Conservation (phyloP, 2,329 filamentous ascomycete species). For the Fusarium metavorans region DNA sequence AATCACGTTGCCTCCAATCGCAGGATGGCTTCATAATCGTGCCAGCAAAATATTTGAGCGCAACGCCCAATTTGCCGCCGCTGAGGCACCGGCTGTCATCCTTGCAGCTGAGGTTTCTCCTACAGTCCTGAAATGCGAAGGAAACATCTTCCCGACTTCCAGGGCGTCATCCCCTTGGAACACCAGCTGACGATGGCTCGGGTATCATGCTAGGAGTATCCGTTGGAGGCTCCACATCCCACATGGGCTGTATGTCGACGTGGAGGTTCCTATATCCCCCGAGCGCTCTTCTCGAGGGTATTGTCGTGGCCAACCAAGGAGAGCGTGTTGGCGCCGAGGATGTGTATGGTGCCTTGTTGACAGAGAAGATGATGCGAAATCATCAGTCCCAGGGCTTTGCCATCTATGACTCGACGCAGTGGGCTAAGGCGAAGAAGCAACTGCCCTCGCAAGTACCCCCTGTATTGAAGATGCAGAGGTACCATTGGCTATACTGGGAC, state of each 20-base stretch:
- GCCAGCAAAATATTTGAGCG: neutral
- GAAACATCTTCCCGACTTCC: neutral
- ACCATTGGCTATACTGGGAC: neutral
- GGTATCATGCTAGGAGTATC: neutral
- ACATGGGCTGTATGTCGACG: neutral
- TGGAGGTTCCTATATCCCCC: neutral
- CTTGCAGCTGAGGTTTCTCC: neutral
- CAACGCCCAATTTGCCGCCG: neutral
- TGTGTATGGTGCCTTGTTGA: neutral
- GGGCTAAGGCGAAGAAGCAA: neutral
- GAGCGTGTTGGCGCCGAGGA: neutral
- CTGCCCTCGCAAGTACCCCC: neutral
- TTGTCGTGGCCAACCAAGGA: neutral
- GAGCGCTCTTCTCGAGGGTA: neutral
- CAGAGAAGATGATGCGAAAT: neutral
- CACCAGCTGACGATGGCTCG: neutral
- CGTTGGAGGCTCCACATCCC: neutral
- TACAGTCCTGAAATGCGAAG: neutral
- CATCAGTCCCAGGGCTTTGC: neutral
- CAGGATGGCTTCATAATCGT: neutral
- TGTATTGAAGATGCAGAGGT: neutral
- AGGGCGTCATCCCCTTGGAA: neutral
- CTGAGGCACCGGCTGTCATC: neutral
- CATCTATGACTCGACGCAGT: neutral
- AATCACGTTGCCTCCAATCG: neutral